A percentile compares a stretch with the other conserved stretches of the same genome.
These are phyloP conservation scores for Hansfordia pulvinata DNA, from an alignment of 2,329 filamentous ascomycete genomes.

Conservation along the genomic window DNA sequence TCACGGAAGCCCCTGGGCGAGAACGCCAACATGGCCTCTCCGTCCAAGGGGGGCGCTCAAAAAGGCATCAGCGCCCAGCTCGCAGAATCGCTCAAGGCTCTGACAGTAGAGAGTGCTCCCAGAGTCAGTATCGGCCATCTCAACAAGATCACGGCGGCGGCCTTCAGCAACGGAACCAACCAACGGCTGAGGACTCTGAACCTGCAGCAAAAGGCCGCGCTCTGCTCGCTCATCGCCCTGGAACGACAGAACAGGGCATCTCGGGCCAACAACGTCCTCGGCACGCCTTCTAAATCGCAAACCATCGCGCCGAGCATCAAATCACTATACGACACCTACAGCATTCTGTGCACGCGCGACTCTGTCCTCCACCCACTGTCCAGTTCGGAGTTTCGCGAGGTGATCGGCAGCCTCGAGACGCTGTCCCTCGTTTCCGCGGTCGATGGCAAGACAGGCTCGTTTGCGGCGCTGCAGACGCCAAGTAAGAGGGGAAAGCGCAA, in stretches of 20 bases:
- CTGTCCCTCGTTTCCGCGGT: constrained; percentile 62
- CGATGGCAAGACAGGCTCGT: constrained; percentile 57
- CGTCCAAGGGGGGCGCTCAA: constrained; percentile 19
- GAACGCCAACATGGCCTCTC: constrained; percentile 61
- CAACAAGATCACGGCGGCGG: constrained; percentile 77
- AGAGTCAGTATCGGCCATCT: constrained; percentile 83
- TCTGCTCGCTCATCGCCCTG: constrained; percentile 79
- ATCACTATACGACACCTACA: constrained; percentile 73
- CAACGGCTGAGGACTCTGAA: constrained; percentile 82
- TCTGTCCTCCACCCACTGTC: constrained; percentile 83
- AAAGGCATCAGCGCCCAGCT: constrained; percentile 33
- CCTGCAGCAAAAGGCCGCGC: constrained; percentile 87
- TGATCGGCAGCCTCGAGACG: constrained; percentile 79
- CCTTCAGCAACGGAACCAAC: constrained; percentile 78
- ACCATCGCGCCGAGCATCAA: constrained; percentile 67
- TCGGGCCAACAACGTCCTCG: constrained; percentile 23
- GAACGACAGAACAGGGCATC: constrained; percentile 56
- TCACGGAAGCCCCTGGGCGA: constrained; percentile 69
- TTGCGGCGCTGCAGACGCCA: constrained; percentile 51
- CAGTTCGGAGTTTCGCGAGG: constrained; percentile 86
- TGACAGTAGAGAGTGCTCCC: constrained; percentile 70
- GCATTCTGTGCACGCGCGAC: constrained; percentile 68
- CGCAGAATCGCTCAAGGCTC: constrained; percentile 38
- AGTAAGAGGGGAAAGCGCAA: constrained; percentile 52
- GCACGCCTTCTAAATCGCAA: constrained; percentile 48